phyloP scores from a whole-genome alignment of 1,284 basidiomycete species.

The Trichosporon sp. region DNA sequence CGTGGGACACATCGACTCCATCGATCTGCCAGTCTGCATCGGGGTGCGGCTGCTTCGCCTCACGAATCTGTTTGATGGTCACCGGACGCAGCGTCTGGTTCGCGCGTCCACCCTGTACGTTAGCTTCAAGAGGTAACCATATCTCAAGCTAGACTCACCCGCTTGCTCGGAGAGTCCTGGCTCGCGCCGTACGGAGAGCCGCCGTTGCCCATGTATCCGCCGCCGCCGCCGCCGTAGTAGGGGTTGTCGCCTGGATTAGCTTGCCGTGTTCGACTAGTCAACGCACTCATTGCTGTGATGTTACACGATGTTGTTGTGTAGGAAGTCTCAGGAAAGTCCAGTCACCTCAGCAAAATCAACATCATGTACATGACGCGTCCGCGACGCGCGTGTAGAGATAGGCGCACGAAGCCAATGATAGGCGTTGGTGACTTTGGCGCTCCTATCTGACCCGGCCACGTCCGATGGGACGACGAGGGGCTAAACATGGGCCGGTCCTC shows the following conservation, averaged over 20 bases:
- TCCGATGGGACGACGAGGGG: not conserved
- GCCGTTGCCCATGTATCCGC: slow-evolving; percentile 31
- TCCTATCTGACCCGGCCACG: not conserved
- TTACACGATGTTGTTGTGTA: not conserved
- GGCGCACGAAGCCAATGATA: no score
- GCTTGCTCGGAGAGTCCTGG: slow-evolving; percentile 41
- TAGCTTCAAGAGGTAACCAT: not conserved
- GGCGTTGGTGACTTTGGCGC: no score
- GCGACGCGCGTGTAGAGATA: slow-evolving; percentile 6
- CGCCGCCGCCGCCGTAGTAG: slow-evolving; percentile 40
- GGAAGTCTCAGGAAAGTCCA: slow-evolving; percentile 2
- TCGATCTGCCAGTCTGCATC: slow-evolving; percentile 87
- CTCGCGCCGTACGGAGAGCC: slow-evolving; percentile 40
- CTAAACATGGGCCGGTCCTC: not conserved
- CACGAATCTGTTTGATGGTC: slow-evolving; percentile 72
- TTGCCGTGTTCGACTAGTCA: fast-evolving
- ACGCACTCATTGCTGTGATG: slow-evolving; percentile 18
- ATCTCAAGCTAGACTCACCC: slow-evolving; percentile 7
- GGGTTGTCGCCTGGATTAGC: slow-evolving; percentile 40
- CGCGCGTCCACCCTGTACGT: slow-evolving; percentile 36
- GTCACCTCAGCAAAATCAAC: slow-evolving; percentile 6
- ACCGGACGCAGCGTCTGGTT: slow-evolving; percentile 74
- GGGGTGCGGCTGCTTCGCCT: slow-evolving; percentile 73
- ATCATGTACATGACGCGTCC: slow-evolving; percentile 13
- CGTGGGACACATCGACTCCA: slow-evolving; percentile 63